phyloP scores from a whole-genome alignment of 306 rosid species.

The Malus domestica region DNA sequence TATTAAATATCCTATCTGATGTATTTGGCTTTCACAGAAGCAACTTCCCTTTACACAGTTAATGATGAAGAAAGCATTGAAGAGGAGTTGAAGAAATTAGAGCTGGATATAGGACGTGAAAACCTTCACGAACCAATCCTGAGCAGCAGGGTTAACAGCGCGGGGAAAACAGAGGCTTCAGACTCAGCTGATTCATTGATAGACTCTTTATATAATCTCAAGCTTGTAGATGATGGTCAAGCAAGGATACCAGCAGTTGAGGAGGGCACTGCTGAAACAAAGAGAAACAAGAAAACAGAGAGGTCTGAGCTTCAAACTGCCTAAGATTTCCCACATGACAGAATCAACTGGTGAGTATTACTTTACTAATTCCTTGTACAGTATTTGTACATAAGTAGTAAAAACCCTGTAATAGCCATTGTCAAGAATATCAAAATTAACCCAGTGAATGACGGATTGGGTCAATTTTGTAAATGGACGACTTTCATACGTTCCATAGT shows the following conservation, averaged over 20 bases:
- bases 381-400: not conserved
- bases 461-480: not conserved
- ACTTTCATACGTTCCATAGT: not conserved
- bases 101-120: constrained; percentile 39
- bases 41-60: constrained; percentile 31
- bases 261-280: not conserved
- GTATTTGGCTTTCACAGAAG: constrained; percentile 39
- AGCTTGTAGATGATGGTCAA: constrained; percentile 32
- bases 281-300: constrained; percentile 11
- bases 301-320: constrained; percentile 34
- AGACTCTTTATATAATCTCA: constrained; percentile 54
- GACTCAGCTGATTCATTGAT: constrained; percentile 38
- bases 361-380: not conserved
- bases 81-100: constrained; percentile 69
- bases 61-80: constrained; percentile 65
- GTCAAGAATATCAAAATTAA: not conserved
- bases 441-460: not conserved
- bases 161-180: constrained; percentile 16
- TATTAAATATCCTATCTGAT: not conserved
- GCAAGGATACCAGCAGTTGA: constrained; percentile 15
- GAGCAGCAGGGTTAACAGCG: constrained; percentile 4
- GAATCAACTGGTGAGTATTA: not conserved
- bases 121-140: constrained; percentile 17
- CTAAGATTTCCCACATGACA: constrained; percentile 3
- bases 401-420: not conserved